Evolutionary conservation across 495 filamentous ascomycete species (phyloP).

Genomic region (Penicillium samsonianum): DNA sequence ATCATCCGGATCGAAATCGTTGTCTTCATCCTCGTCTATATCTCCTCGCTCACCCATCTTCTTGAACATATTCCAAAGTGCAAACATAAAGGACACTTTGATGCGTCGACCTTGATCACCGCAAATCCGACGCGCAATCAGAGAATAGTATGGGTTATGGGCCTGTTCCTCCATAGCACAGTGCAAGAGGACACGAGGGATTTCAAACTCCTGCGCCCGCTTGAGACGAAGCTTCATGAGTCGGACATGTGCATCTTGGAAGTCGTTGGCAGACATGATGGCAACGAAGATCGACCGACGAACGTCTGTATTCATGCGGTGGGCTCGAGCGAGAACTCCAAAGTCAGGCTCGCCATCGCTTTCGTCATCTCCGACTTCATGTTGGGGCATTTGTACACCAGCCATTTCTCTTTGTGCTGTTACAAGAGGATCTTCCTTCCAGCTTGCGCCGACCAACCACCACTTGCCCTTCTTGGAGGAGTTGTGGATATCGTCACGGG

Average conservation of each 20-base stretch:
- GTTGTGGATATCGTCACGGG: conserved; percentile 76
- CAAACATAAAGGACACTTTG: conserved; percentile 80
- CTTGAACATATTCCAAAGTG: conserved; percentile 85
- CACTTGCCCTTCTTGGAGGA: conserved; percentile 90
- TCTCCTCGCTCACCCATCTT: conserved; percentile 72
- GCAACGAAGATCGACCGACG: conserved; percentile 90
- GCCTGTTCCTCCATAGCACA: conserved; percentile 78
- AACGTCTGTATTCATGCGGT: conserved; percentile 93
- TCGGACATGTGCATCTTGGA: conserved; percentile 75
- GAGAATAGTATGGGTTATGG: conserved; percentile 92
- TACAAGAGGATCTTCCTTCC: conserved; percentile 56
- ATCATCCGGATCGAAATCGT: conserved; percentile 49
- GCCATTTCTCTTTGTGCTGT: conserved; percentile 41
- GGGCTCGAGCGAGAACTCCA: conserved; percentile 71
- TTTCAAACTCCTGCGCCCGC: conserved; percentile 79
- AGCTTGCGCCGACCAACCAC: conserved; percentile 96
- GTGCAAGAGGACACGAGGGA: conserved; percentile 83
- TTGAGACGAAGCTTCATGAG: conserved; percentile 83
- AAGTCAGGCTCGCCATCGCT: conserved; percentile 65
- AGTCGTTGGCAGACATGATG: conserved; percentile 85
- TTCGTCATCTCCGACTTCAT: conserved; percentile 32
- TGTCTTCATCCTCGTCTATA: conserved; percentile 57
- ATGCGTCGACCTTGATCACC: conserved; percentile 63
- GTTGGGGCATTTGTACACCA: conserved; percentile 16
- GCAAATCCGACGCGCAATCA: conserved; percentile 77